phyloP scores from a whole-genome alignment of 176 grass and related monocot species.

The Carex parvula region DNA sequence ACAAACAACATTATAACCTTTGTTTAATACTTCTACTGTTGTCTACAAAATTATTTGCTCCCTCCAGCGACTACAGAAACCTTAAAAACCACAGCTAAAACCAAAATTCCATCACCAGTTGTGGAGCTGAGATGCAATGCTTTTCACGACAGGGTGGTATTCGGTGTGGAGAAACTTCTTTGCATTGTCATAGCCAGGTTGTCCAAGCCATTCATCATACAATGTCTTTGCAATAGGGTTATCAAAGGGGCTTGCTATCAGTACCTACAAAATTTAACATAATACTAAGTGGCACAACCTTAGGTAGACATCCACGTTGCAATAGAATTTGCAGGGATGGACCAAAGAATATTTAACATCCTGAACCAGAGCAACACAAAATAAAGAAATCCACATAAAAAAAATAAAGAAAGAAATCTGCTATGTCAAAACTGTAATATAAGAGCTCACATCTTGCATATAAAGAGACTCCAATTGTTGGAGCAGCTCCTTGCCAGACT shows the following conservation, averaged over 20 bases:
- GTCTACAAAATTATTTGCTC: constrained; percentile 53
- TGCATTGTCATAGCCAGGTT: constrained; percentile 89
- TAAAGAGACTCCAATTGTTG: constrained; percentile 70
- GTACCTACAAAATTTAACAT: constrained; percentile 43
- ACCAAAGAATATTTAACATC: constrained; percentile 3
- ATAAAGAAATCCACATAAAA: not conserved
- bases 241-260: constrained; percentile 47
- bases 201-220: constrained; percentile 79
- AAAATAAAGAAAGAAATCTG: not conserved
- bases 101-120: constrained; percentile 55
- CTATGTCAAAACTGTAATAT: constrained; percentile 2
- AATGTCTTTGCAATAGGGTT: constrained; percentile 64
- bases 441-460: constrained; percentile 79
- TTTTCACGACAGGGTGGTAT: constrained; percentile 86
- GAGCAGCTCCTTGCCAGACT: constrained; percentile 80
- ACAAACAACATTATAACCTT: constrained; percentile 32
- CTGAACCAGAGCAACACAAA: not conserved
- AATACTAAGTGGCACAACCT: not conserved
- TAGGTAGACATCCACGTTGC: not conserved
- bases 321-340: not conserved
- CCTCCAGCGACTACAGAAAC: constrained; percentile 11
- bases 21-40: constrained; percentile 28
- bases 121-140: constrained; percentile 68
- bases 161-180: constrained; percentile 70
- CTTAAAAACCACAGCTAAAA: not conserved